phyloP scores from a whole-genome alignment of 805 yeast genomes.

The Wickerhamomyces ciferrii region DNA sequence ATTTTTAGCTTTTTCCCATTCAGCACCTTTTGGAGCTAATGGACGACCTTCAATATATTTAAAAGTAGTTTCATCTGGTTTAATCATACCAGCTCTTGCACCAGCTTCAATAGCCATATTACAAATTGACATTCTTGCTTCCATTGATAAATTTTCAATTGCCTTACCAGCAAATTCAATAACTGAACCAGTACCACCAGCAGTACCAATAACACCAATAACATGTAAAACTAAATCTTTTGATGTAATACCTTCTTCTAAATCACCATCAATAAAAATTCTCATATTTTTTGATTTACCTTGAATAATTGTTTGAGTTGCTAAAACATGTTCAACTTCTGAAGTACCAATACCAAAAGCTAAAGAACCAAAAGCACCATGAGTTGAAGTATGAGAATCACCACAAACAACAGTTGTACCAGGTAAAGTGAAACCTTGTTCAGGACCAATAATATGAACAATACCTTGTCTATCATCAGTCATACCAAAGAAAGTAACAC shows the following conservation, averaged over 20 bases:
- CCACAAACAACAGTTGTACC: constrained; percentile 99
- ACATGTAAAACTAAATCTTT: constrained; percentile 93
- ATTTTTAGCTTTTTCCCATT: constrained; percentile 90
- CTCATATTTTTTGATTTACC: constrained; percentile 96
- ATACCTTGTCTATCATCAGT: constrained; percentile 94
- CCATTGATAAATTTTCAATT: constrained; percentile 85
- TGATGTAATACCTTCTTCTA: constrained; percentile 87
- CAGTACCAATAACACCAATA: constrained; percentile 96
- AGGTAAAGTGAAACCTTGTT: constrained; percentile 97
- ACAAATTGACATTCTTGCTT: constrained; percentile 99
- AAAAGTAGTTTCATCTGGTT: constrained; percentile 87
- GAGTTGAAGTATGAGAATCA: constrained; percentile 98
- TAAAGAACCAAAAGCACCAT: constrained; percentile 96
- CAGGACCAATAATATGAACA: constrained; percentile 98
- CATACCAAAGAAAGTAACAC: constrained; percentile 92
- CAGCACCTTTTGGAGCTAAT: constrained; percentile 86
- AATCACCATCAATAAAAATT: constrained; percentile 77
- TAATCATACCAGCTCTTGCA: constrained; percentile 99
- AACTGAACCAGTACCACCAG: constrained; percentile 98
- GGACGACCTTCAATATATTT: constrained; percentile 92
- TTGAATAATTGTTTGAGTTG: constrained; percentile 95
- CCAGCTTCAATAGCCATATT: constrained; percentile 99
- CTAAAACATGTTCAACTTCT: constrained; percentile 97
- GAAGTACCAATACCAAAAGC: constrained; percentile 99
- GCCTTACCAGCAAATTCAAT: constrained; percentile 97